Evolutionary conservation across 768 basidiomycete genomes (phyloP), one percentile per base, ranked within the genome.

Genomic region (Trametes sanguinea): DNA sequence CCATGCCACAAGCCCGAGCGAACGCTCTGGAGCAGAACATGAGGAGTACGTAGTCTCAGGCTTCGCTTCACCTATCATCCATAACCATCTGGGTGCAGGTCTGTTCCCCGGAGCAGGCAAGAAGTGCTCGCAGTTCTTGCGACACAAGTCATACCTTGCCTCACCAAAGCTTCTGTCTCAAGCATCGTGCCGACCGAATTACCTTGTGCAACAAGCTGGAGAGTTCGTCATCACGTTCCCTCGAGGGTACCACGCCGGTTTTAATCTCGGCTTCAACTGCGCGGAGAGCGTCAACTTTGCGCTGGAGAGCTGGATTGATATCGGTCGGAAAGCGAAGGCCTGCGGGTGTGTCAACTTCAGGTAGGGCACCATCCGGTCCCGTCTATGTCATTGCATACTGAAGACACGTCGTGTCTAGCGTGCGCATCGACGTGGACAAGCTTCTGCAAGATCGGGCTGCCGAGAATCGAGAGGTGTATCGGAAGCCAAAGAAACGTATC

Each of bases 251-350:
- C 96, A 98, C 72, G 93, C 95, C 3, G 96, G 96, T 17, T 96
- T 98, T 80, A 98, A 98, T 71, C 78, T 97, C 45, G 96, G 93
- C 6, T 86, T 97, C 71, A 98, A 98, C 70, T 97, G 95, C 68
- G 96, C 96, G 1, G 96, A 98, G 76, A 94, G 92, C 65, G 93
- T 97, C 69, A 98, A 98, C 72, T 98, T 98, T 71, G 96, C 96
- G 0, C 78, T 97, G 30, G 92, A 97, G 45, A 92, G 90, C 65
- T 98, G 95, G 95, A 75, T 98, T 5, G 93, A 95, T 44, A 75
- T 95, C 17, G 96, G 95, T 1, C 80, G 92, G 59, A 84, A 81
- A 57, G 95, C 96, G 6, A 86, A 86, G 63, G 85, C 79, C 3
- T 93, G 92, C 67, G 77, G 83, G 68, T 92, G 90, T 68, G 80